Percentiles rank a stretch among this genome's conserved stretches.
phyloP scores from a whole-genome alignment of 1,284 basidiomycete species.

The Puccinia horiana region DNA sequence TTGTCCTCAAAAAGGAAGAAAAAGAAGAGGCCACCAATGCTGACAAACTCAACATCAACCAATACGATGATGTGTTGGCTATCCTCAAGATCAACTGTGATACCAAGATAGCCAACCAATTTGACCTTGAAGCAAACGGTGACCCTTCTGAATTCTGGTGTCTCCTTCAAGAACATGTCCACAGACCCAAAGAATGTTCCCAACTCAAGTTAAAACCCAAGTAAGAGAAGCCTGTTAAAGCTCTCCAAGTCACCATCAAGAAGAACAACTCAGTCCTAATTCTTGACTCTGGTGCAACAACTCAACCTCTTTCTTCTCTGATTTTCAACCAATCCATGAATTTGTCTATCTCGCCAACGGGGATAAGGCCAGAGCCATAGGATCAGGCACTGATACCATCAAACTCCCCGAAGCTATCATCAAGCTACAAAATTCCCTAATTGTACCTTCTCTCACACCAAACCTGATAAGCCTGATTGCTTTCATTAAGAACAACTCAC shows the following conservation, averaged over 20 bases:
- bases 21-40: neutral
- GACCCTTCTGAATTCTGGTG: neutral
- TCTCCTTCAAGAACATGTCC: neutral
- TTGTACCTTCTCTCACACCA: neutral
- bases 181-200: neutral
- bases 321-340: neutral
- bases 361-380: neutral
- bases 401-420: neutral
- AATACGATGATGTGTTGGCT: neutral
- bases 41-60: neutral
- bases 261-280: neutral
- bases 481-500: neutral
- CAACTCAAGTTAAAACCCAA: slow-evolving; percentile 11
- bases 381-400: neutral
- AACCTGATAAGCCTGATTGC: neutral
- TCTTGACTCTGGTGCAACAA: slow-evolving; percentile 5
- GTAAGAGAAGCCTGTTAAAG: slow-evolving; percentile 23
- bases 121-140: neutral
- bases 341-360: neutral
- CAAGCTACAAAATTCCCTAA: neutral
- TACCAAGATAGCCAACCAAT: neutral
- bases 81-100: slow-evolving; percentile 1
- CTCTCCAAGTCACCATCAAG: neutral
- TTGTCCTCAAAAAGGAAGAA: neutral
- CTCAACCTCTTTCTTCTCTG: neutral